These are phyloP conservation scores for Aureobasidium sp. DNA, from an alignment of 2,329 filamentous ascomycete genomes.

Conservation along the genomic window DNA sequence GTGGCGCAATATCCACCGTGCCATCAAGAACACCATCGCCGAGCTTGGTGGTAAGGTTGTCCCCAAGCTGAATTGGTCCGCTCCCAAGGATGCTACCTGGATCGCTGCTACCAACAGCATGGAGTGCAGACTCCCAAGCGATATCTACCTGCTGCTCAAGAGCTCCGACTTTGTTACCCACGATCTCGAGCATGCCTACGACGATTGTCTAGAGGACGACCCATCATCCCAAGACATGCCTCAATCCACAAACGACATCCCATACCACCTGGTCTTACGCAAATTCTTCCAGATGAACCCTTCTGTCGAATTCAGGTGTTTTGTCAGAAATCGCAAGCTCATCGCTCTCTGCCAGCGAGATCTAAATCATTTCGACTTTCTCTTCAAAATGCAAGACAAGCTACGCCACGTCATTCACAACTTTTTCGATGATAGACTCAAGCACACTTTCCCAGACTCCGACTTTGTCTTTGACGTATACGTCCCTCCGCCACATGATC, in stretches of 20 bases:
- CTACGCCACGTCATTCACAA: conserved; percentile 59
- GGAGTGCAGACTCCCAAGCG: conserved; percentile 79
- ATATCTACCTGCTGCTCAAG: conserved; percentile 90
- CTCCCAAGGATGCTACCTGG: conserved; percentile 92
- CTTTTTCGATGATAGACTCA: conserved; percentile 68
- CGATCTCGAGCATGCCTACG: conserved; percentile 88
- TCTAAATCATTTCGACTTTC: conserved; percentile 81
- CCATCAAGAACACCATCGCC: conserved; percentile 67
- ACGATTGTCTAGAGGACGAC: conserved; percentile 50
- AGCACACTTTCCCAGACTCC: conserved; percentile 71
- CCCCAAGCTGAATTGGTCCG: conserved; percentile 96
- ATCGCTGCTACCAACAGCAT: conserved; percentile 83
- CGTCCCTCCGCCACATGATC: conserved; percentile 64
- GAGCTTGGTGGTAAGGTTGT: conserved; percentile 79
- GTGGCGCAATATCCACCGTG: conserved; percentile 64
- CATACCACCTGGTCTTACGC: conserved; percentile 74
- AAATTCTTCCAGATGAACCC: conserved; percentile 86
- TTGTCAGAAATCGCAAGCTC: conserved; percentile 73
- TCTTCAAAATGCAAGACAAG: conserved; percentile 57
- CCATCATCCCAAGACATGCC: conserved; percentile 14
- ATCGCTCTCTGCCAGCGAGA: conserved; percentile 84
- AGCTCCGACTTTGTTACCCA: conserved; percentile 91
- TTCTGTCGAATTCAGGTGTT: conserved; percentile 89
- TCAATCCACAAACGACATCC: conserved; percentile 40
- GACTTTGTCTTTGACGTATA: conserved; percentile 91